These are phyloP conservation scores for Nephelium lappaceum DNA, from an alignment of 345 rosid species.

Conservation along the genomic window DNA sequence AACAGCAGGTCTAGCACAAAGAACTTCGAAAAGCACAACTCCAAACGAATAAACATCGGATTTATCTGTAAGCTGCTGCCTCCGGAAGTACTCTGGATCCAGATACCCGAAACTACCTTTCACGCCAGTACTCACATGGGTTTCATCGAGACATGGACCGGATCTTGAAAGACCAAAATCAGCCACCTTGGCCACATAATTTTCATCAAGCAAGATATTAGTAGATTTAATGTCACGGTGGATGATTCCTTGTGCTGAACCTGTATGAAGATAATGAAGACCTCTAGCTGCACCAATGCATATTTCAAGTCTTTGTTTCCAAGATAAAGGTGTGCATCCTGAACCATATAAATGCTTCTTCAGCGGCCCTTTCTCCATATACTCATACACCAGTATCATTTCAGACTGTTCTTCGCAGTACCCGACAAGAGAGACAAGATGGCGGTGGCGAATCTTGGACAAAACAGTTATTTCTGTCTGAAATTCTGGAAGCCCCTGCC, in stretches of 20 bases:
- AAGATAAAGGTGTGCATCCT: conserved; percentile 57
- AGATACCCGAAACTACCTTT: conserved; percentile 98
- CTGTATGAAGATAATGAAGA: conserved; percentile 92
- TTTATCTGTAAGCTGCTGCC: conserved; percentile 95
- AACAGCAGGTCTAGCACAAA: conserved; percentile 94
- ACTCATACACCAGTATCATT: conserved; percentile 91
- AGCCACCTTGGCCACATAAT: conserved; percentile 78
- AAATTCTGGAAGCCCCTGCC: conserved; percentile 97
- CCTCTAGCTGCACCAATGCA: conserved; percentile 97
- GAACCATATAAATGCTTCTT: conserved; percentile 82
- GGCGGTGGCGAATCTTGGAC: conserved; percentile 87
- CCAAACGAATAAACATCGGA: conserved; percentile 97
- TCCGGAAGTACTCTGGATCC: conserved; percentile 91
- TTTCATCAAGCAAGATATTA: conserved; percentile 76
- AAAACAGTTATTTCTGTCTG: conserved; percentile 81
- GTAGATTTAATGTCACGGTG: conserved; percentile 97
- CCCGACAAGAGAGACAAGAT: conserved; percentile 92
- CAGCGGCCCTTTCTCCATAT: conserved; percentile 93
- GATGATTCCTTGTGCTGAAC: conserved; percentile 91
- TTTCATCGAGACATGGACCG: conserved; percentile 90
- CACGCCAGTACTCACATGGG: conserved; percentile 93
- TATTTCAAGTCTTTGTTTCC: conserved; percentile 93
- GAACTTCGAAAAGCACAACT: conserved; percentile 89
- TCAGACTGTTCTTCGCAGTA: conserved; percentile 95
- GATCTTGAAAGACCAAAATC: conserved; percentile 97